phyloP scores from a whole-genome alignment of 148 eudicot genomes.

The Rhododendron williamsianum region DNA sequence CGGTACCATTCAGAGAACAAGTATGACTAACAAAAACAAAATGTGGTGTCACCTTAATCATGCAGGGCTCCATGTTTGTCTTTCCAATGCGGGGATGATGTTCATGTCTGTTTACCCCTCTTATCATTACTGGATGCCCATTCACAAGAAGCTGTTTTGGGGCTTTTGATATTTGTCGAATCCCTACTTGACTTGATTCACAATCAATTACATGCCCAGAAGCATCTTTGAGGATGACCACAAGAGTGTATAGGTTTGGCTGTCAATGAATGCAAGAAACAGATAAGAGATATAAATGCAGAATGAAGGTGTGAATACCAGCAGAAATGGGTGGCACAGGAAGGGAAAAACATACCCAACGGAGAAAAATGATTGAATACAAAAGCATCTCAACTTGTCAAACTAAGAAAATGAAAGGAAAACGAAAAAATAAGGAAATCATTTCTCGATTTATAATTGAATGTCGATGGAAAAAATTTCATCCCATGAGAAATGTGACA shows the following conservation, averaged over 20 bases:
- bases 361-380: not conserved
- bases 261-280: constrained; percentile 30
- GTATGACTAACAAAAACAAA: constrained; percentile 2
- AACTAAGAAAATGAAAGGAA: not conserved
- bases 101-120: constrained; percentile 97
- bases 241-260: constrained; percentile 90
- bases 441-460: not conserved
- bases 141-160: constrained; percentile 86
- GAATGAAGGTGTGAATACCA: not conserved
- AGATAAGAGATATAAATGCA: constrained; percentile 10
- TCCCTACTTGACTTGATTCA: constrained; percentile 92
- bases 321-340: constrained; percentile 1
- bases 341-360: not conserved
- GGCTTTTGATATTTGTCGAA: constrained; percentile 72
- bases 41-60: constrained; percentile 62
- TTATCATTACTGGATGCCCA: constrained; percentile 76
- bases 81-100: constrained; percentile 94
- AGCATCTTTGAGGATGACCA: constrained; percentile 70
- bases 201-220: constrained; percentile 75
- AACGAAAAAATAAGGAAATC: not conserved
- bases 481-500: not conserved
- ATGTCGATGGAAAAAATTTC: not conserved
- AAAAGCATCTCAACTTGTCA: not conserved
- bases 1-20: not conserved
- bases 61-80: constrained; percentile 89